Conservation (phyloP, 129 eudicot species). For the Flaveria sonorensis region DNA sequence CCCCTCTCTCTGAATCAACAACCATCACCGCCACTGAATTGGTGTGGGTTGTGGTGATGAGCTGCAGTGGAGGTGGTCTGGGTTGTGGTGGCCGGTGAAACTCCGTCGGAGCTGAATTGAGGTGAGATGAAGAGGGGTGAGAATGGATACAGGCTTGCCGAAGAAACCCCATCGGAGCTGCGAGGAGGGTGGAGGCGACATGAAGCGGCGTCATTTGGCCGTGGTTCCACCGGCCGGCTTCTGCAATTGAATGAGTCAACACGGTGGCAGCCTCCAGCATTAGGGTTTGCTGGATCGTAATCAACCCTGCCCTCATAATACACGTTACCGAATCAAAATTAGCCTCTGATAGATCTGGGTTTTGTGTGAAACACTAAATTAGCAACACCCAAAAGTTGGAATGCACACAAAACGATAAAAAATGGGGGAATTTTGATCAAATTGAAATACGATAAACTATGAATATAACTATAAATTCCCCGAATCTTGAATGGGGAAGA, state of each 20-base stretch:
- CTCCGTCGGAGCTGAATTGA: no score
- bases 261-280: constrained; percentile 81
- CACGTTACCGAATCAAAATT: neutral
- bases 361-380: constrained; percentile 11
- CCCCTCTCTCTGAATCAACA: no score
- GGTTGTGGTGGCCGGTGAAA: no score
- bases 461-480: no score
- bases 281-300: constrained; percentile 87
- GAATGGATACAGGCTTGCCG: no score
- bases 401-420: neutral
- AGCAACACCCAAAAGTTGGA: constrained; percentile 19
- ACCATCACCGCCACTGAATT: no score
- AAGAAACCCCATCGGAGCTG: constrained; percentile 82
- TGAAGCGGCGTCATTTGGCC: constrained; percentile 97
- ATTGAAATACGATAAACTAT: no score
- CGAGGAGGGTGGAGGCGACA: constrained; percentile 83
- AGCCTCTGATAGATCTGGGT: constrained; percentile 25
- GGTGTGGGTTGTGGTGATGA: no score
- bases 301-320: constrained; percentile 76
- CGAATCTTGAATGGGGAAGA: neutral
- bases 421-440: constrained; percentile 15
- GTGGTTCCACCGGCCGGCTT: constrained; percentile 86
- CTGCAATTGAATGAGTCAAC: constrained; percentile 75
- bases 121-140: no score
- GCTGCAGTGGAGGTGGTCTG: no score